Evolutionary conservation across 768 basidiomycete species (phyloP), one percentile per base, ranked within the genome.

Genomic region (Naganishia vishniacii): DNA sequence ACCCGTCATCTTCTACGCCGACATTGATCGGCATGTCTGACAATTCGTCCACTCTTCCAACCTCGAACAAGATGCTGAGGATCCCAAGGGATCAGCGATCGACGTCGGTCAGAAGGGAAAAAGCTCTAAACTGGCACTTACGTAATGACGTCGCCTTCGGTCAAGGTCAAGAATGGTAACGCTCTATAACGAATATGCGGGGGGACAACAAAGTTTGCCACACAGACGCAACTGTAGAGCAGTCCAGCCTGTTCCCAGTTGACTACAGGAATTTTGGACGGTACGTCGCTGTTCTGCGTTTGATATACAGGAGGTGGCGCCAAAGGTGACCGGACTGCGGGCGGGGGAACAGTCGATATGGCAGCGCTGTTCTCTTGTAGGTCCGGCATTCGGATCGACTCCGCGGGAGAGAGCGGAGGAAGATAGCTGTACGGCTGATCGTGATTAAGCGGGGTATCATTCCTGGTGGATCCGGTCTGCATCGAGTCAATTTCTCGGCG

Each of bases 1-100:
- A 71, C 12, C 77, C 77, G 56, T 78, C 77, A 56, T 77, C 75
- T 18, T 73, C 75, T 16, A 77, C 74, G 15, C 76, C 78, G 2
- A 77, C 68, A 28, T 76, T 73, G 28, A 77, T 73, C 3, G 78
- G 78, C 61, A 78, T 73, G 2, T 69, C 66, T 13, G 71, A 71
- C 2, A 78, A 60, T 45, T 75, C 72, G 53, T 77, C 75, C 25
- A 78, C 74, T 5, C 78, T 65, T 0, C 78, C 78, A 8, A 77
- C 75, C 65, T 78, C 78, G 58, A 74, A 68, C 58, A 78, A 69
- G 20, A 78, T 72, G 61, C 73, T 75, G 59, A 37, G 25, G 32
- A 18, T 20, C 59, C n/a, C 16, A 31, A 20, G 46, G 34, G 3
- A n/a, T 25, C 8, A 15, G 26, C 12, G 13, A 40, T 25, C 6